Conservation (phyloP, 345 rosid species). For the Boechera retrofracta region DNA sequence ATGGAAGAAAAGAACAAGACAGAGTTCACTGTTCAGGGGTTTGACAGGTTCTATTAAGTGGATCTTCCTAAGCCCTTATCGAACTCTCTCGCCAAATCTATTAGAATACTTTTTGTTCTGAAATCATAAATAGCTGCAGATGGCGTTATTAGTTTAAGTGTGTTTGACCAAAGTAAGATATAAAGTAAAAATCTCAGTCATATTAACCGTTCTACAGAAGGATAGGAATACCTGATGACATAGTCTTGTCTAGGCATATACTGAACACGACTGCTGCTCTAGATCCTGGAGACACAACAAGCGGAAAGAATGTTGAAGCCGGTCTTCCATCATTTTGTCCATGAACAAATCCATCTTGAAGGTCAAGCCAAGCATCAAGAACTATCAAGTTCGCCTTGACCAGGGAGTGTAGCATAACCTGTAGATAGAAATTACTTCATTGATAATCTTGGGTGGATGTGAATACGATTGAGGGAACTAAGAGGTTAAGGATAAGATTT, state of each 20-base stretch:
- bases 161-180: conserved; percentile 6
- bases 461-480: conserved; percentile 22
- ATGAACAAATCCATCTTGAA: conserved; percentile 90
- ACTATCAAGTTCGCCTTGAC: conserved; percentile 85
- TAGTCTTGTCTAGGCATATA: conserved; percentile 61
- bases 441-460: conserved; percentile 16
- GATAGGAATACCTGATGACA: conserved; percentile 55
- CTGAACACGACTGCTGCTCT: conserved; percentile 80
- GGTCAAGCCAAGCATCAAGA: conserved; percentile 91
- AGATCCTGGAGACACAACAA: conserved; percentile 76
- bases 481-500: conserved; percentile 12
- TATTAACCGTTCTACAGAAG: conserved; percentile 26
- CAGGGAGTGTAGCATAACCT: conserved; percentile 91
- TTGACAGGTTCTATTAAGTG: conserved; percentile 8
- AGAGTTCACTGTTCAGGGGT: neutral
- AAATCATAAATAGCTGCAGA: conserved; percentile 24
- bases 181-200: conserved; percentile 15
- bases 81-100: conserved; percentile 13
- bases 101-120: conserved; percentile 9
- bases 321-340: conserved; percentile 82
- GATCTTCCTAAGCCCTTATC: conserved; percentile 18
- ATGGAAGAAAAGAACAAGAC: conserved; percentile 7
- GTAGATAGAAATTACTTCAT: conserved; percentile 33
- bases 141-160: conserved; percentile 19
- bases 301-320: conserved; percentile 76